Evolutionary conservation across 495 filamentous ascomycete species (phyloP).

Genomic region (Terfezia boudieri): DNA sequence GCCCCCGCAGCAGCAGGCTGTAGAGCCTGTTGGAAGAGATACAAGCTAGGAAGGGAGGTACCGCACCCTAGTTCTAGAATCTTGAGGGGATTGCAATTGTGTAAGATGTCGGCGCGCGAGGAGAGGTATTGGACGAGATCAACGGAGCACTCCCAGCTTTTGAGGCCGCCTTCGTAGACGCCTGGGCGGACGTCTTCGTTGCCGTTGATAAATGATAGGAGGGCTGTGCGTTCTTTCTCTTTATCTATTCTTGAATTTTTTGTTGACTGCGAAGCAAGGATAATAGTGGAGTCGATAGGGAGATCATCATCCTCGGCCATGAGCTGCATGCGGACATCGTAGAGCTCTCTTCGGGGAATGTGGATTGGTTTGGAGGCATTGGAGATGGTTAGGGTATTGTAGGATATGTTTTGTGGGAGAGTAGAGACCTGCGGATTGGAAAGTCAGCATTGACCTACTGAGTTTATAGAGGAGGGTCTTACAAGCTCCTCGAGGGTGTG

Average conservation of each 20-base stretch:
- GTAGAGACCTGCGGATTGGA: neutral
- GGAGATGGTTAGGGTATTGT: slow-evolving; percentile 4
- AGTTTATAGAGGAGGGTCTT: neutral
- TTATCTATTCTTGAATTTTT: slow-evolving; percentile 19
- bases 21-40: slow-evolving; percentile 51
- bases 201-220: slow-evolving; percentile 23
- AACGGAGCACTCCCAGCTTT: slow-evolving; percentile 90
- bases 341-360: slow-evolving; percentile 69
- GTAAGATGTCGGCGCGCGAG: neutral
- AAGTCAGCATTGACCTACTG: neutral
- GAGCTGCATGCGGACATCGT: slow-evolving; percentile 80
- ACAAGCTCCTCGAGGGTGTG: slow-evolving; percentile 10
- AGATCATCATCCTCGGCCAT: slow-evolving; percentile 58
- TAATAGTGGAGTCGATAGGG: slow-evolving; percentile 7
- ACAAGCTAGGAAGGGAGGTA: slow-evolving; percentile 62
- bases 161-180: slow-evolving; percentile 96
- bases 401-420: slow-evolving; percentile 15
- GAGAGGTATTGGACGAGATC: slow-evolving; percentile 49
- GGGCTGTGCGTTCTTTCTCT: slow-evolving; percentile 4
- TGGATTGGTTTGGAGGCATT: slow-evolving; percentile 19
- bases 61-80: slow-evolving; percentile 57
- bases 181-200: slow-evolving; percentile 69
- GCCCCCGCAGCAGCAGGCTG: slow-evolving; percentile 1
- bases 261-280: slow-evolving; percentile 6
- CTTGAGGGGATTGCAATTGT: neutral